Conservation (phyloP, 768 basidiomycete species). For the Strobilomyces dryophilus region DNA sequence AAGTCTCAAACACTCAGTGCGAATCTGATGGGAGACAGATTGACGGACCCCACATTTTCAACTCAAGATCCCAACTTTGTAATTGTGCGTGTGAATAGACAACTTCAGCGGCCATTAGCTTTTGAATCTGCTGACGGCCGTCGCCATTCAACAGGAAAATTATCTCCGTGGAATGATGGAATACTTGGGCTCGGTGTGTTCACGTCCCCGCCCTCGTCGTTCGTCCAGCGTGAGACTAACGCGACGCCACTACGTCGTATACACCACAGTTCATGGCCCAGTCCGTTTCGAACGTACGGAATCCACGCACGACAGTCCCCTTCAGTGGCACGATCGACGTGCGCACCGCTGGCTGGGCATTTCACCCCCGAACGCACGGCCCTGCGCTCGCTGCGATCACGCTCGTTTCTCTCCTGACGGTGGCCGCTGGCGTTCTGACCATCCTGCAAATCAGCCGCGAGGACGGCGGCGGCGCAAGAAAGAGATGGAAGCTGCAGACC, state of each 20-base stretch:
- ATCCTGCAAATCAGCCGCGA: neutral
- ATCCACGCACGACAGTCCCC: neutral
- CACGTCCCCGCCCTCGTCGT: neutral
- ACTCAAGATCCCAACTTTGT: neutral
- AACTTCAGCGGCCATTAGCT: neutral
- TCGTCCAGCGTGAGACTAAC: neutral
- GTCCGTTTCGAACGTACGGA: neutral
- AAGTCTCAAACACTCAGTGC: neutral
- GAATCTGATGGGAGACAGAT: neutral
- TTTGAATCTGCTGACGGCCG: neutral
- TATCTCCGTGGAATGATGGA: neutral
- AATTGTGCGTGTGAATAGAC: neutral
- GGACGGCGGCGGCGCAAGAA: neutral
- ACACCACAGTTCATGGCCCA: neutral
- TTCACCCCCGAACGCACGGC: neutral
- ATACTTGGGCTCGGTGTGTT: neutral
- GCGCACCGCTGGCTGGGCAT: neutral
- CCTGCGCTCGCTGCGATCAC: neutral
- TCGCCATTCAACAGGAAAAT: neutral
- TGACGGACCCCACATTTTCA: neutral
- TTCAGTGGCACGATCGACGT: neutral
- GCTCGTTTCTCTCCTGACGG: neutral
- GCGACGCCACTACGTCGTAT: neutral
- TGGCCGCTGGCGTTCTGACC: neutral
- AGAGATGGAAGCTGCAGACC: neutral